phyloP scores from a whole-genome alignment of 495 filamentous ascomycete species.

The Aspergillus diversus region DNA sequence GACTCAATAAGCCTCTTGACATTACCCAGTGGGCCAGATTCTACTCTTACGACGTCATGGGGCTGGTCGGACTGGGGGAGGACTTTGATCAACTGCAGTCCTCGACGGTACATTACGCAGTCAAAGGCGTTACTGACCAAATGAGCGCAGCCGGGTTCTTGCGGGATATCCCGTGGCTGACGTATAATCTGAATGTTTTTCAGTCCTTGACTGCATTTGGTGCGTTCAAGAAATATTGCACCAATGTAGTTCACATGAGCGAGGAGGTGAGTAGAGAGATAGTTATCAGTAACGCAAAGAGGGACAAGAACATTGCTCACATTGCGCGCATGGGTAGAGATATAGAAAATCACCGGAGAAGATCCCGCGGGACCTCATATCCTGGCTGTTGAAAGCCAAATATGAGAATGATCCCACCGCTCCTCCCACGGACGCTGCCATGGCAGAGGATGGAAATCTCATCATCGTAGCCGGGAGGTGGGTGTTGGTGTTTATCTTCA shows the following conservation, averaged over 20 bases:
- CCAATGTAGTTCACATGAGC: background rate
- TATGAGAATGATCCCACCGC: constrained; percentile 21
- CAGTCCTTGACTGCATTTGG: background rate
- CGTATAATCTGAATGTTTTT: background rate
- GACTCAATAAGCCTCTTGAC: constrained; percentile 34
- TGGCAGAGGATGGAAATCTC: constrained; percentile 27
- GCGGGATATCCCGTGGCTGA: constrained; percentile 1
- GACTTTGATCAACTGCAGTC: background rate
- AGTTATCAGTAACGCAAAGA: background rate
- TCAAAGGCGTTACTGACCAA: background rate
- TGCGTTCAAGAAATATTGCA: background rate
- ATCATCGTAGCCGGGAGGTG: constrained; percentile 36
- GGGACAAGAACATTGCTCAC: background rate
- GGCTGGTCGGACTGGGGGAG: background rate
- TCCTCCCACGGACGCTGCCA: constrained; percentile 11
- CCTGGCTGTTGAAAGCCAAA: constrained; percentile 32
- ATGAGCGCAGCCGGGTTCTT: background rate
- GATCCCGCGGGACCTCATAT: constrained; percentile 26
- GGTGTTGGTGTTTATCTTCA: constrained; percentile 1
- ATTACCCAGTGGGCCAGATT: constrained; percentile 68
- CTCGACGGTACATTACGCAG: background rate
- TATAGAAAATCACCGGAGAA: background rate
- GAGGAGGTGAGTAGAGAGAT: background rate
- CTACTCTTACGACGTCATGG: constrained; percentile 20
- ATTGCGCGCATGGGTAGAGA: background rate